phyloP scores from a whole-genome alignment of 208 protist species.

The Leishmania arabica region DNA sequence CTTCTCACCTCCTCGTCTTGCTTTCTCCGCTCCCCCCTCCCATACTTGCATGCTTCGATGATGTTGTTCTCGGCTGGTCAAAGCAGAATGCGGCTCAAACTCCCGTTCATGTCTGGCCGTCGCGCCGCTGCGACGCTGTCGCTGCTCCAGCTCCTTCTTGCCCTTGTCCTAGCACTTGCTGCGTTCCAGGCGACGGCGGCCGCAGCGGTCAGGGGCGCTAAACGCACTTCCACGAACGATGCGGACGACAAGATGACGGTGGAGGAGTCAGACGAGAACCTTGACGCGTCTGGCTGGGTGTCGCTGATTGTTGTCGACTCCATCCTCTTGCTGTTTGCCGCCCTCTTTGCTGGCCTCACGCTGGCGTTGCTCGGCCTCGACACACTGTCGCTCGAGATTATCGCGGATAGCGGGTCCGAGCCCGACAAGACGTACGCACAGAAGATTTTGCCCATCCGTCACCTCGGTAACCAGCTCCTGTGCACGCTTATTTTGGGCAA shows the following conservation, averaged over 20 bases:
- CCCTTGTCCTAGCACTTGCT: neutral
- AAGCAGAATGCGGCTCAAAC: neutral
- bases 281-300: slow-evolving; percentile 54
- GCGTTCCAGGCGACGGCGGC: neutral
- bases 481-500: slow-evolving; percentile 97
- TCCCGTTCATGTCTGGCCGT: neutral
- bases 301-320: slow-evolving; percentile 80
- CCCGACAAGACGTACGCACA: slow-evolving; percentile 92
- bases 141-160: slow-evolving; percentile 1
- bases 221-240: neutral
- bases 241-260: neutral
- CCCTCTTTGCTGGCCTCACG: slow-evolving; percentile 96
- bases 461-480: slow-evolving; percentile 95
- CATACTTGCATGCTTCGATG: neutral
- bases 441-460: slow-evolving; percentile 94
- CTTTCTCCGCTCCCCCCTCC: neutral
- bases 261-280: slow-evolving; percentile 16
- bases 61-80: neutral
- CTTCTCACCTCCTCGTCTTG: neutral
- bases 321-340: slow-evolving; percentile 92
- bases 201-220: neutral
- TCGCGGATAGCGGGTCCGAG: slow-evolving; percentile 85
- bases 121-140: neutral
- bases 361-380: slow-evolving; percentile 95
- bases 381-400: slow-evolving; percentile 93